Base-by-base conservation (phyloP, 1,284 basidiomycete genomes). In the Pulveroboletus ridleyi region DNA sequence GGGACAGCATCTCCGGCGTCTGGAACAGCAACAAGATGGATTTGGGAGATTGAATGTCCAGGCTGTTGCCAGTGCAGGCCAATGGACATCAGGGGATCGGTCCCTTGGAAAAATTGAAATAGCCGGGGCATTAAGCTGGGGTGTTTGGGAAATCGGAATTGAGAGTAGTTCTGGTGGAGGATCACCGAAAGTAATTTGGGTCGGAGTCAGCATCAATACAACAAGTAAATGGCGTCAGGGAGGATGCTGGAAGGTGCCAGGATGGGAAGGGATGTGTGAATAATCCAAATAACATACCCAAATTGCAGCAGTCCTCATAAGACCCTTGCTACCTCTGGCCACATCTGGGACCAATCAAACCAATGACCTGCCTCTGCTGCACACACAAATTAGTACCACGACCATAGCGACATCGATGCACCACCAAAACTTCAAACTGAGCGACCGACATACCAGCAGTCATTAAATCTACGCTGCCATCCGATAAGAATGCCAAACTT, bases 301-400 rank as follows among this genome's bases (percentile, higher is more conserved):
- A 66, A 92, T 88, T 3, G 92, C 92, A 13, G 89, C 86, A 0
- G 87, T 90, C 0, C 94, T 89, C 86, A 82, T 49, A 96, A 76
- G 1, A 92, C 83, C 10, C 91, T 82, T 2, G 83, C 82, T 2
- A 88, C 79, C 74, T 95, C 89, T 2, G 82, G 83, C 91, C 94
- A 96, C 20, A 91, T 82, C 63, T 81, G 83, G 2, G 76, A 72
- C 84, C 91, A 93, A 71, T 95, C 83, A 72, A 96, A 96, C 94
- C 95, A 96, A 75, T 96, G 95, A 0, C 89, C 89, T 0, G 95
- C 88, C 77, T 95, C 95, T 2, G 91, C 93, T 91, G 44, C 20
- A 15, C 33, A 15, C 29, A 23, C 15, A 15, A 14, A 44, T 18
- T 15, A n/a, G 41, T 15, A 42, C 41, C 41, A 25, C 44, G 6